A percentile compares a stretch with the other conserved stretches of the same genome.
Conservation (phyloP, 305 asterid genomes). For the Withania somnifera region DNA sequence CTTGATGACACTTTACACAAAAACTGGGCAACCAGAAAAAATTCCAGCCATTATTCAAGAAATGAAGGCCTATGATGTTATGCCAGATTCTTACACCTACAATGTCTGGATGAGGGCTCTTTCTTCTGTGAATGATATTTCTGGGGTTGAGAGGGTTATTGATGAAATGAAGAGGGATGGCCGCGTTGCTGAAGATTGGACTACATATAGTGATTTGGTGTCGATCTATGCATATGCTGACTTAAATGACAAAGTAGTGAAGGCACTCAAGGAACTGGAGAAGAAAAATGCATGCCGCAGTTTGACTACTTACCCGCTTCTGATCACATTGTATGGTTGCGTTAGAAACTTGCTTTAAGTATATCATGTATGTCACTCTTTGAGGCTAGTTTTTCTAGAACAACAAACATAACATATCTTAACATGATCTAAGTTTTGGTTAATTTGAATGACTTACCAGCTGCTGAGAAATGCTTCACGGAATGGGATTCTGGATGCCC, state of each 20-base stretch:
- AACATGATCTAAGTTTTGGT: conserved; percentile 79
- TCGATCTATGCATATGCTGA: conserved; percentile 78
- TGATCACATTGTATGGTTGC: conserved; percentile 73
- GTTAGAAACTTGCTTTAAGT: conserved; percentile 73
- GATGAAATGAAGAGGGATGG: conserved; percentile 97
- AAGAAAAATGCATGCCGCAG: conserved; percentile 41
- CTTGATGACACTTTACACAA: conserved; percentile 69
- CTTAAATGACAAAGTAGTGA: conserved; percentile 56
- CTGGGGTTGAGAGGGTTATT: conserved; percentile 81
- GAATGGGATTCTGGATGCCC: conserved; percentile 59
- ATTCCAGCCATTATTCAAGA: conserved; percentile 67
- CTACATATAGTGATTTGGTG: conserved; percentile 85
- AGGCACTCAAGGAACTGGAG: conserved; percentile 79
- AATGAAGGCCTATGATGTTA: conserved; percentile 60
- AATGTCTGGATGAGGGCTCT: conserved; percentile 96
- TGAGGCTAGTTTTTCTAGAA: conserved; percentile 71
- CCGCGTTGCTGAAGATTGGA: conserved; percentile 80
- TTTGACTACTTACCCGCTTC: conserved; percentile 56
- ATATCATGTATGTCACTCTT: conserved; percentile 81
- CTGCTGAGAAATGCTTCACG: conserved; percentile 81
- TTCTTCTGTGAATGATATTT: conserved; percentile 57
- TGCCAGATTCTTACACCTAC: conserved; percentile 67
- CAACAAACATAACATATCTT: conserved; percentile 68
- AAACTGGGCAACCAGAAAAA: conserved; percentile 39
- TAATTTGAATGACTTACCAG: conserved; percentile 71